These are phyloP conservation scores for Candida gigantensis DNA, from an alignment of 1,139 yeast species.

Conservation along the genomic window DNA sequence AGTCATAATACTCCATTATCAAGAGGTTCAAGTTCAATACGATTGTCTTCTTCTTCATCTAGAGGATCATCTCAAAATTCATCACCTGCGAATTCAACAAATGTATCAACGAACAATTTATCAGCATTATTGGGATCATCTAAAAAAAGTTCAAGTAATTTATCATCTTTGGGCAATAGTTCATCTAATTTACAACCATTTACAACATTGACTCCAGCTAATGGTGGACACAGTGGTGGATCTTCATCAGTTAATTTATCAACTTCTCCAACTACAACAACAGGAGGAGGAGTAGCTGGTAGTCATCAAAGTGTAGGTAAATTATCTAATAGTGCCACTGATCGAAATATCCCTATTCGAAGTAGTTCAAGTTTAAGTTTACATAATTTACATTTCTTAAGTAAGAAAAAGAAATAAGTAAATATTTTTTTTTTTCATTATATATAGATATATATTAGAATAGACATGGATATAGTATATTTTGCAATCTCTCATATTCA, in stretches of 20 bases:
- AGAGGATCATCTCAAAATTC: conserved; percentile 23
- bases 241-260: conserved; percentile 1
- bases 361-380: conserved; percentile 29
- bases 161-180: conserved; percentile 3
- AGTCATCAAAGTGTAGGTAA: conserved; percentile 15
- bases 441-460: too few relatives aligned
- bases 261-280: conserved; percentile 1
- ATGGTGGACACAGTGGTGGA: not conserved
- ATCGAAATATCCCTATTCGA: conserved; percentile 26
- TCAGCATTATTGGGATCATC: conserved; percentile 8
- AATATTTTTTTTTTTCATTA: too few relatives aligned
- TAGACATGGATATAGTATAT: too few relatives aligned
- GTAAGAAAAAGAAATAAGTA: conserved; percentile 27
- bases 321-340: conserved; percentile 37
- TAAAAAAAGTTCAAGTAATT: conserved; percentile 9
- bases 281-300: not conserved
- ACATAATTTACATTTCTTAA: conserved; percentile 30
- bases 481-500: too few relatives aligned
- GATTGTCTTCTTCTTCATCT: conserved; percentile 17
- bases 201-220: not conserved
- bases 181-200: not conserved
- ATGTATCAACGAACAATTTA: conserved; percentile 28
- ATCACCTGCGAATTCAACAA: conserved; percentile 33
- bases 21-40: conserved; percentile 25
- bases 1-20: too few relatives aligned